Conservation (phyloP, 371 early-diverging fungal genomes). For the Ordospora colligata region DNA sequence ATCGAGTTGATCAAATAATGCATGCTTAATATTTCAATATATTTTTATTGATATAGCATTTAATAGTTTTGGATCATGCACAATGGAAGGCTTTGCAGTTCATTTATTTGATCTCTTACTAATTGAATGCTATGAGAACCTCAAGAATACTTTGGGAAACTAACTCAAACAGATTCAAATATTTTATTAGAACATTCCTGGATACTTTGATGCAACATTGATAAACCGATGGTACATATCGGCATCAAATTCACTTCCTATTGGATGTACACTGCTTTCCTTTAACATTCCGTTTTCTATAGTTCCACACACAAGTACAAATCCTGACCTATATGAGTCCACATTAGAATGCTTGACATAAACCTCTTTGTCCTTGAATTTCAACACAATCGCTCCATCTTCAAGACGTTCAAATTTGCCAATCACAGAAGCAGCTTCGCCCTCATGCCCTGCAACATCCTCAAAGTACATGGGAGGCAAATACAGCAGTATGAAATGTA, state of each 20-base stretch:
- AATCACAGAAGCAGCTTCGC: conserved; percentile 9
- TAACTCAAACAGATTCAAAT: neutral
- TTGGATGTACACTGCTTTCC: conserved; percentile 13
- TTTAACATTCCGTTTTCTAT: conserved; percentile 34
- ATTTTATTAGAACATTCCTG: conserved; percentile 27
- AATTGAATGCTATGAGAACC: no score
- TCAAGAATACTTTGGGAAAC: neutral
- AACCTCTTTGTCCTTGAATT: conserved; percentile 1
- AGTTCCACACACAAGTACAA: conserved; percentile 33
- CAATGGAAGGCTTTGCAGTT: no score
- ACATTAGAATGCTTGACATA: conserved; percentile 38
- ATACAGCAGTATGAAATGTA: neutral
- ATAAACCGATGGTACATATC: conserved; percentile 21
- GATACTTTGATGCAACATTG: conserved; percentile 15
- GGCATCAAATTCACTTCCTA: conserved; percentile 45
- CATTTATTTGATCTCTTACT: no score
- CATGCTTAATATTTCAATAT: no score
- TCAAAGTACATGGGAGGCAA: conserved; percentile 12
- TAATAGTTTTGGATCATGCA: no score
- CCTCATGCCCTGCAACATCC: conserved; percentile 4
- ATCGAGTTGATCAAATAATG: no score
- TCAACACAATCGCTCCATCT: conserved; percentile 29
- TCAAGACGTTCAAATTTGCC: conserved; percentile 40
- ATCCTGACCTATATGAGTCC: conserved; percentile 33
- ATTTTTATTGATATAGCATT: no score